Evolutionary conservation across 1,139 yeast genomes (phyloP).

Genomic region (Magnusiomyces fungicola): DNA sequence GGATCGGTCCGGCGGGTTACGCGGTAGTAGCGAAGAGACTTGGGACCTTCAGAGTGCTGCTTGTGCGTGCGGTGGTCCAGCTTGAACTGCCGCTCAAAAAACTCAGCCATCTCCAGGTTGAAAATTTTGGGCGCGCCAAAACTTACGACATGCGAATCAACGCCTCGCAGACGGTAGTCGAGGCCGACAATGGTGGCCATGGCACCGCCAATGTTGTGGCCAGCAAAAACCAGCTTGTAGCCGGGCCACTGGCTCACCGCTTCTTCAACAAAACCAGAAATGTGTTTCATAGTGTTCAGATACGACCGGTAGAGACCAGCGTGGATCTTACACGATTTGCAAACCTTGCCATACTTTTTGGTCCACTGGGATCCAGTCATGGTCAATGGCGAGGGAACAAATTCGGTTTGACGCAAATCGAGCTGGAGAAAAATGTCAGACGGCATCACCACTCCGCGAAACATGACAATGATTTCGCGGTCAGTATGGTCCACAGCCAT

Average conservation of each 20-base stretch:
- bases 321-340: constrained; percentile 51
- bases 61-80: constrained; percentile 3
- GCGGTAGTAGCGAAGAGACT: constrained; percentile 14
- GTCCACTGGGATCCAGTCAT: constrained; percentile 18
- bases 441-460: constrained; percentile 52
- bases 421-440: constrained; percentile 43
- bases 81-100: constrained; percentile 44
- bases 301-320: constrained; percentile 42
- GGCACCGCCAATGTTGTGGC: constrained; percentile 74
- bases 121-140: constrained; percentile 61
- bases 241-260: constrained; percentile 37
- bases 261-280: constrained; percentile 27
- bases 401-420: constrained; percentile 7
- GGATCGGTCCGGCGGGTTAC: constrained; percentile 17
- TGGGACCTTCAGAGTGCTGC: background rate
- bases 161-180: constrained; percentile 48
- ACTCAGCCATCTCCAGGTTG: constrained; percentile 42
- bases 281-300: constrained; percentile 34
- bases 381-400: constrained; percentile 32
- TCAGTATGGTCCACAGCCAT: constrained; percentile 39
- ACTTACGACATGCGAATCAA: constrained; percentile 46
- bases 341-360: constrained; percentile 25
- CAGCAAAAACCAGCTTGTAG: constrained; percentile 47
- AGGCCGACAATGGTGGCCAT: constrained; percentile 53
- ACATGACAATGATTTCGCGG: constrained; percentile 38